These are phyloP conservation scores for Alternaria ethzedia DNA, from an alignment of 2,329 filamentous ascomycete species.

Conservation along the genomic window DNA sequence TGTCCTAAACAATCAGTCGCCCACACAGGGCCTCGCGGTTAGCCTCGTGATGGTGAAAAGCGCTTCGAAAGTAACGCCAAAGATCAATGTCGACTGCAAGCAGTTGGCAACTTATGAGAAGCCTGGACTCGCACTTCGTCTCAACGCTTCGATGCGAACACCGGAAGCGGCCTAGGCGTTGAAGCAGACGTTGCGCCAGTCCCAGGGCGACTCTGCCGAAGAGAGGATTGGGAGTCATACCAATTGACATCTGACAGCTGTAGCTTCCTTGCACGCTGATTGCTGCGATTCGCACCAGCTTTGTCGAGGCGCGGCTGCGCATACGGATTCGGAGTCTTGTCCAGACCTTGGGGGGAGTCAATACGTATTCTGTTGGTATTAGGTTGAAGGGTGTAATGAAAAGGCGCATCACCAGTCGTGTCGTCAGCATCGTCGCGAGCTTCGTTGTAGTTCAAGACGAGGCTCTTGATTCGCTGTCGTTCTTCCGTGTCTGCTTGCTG, in stretches of 20 bases:
- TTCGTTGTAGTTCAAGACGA: conserved; percentile 91
- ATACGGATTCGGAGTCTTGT: conserved; percentile 52
- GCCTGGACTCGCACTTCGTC: conserved; percentile 7
- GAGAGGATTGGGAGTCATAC: conserved; percentile 62
- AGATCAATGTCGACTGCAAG: conserved; percentile 13
- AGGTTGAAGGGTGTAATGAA: conserved; percentile 50
- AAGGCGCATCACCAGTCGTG: conserved; percentile 68
- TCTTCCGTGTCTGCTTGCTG: conserved; percentile 95
- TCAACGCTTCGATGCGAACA: conserved; percentile 18
- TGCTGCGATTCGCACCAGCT: conserved; percentile 68
- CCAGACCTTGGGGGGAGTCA: conserved; percentile 47
- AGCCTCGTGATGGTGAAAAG: conserved; percentile 22
- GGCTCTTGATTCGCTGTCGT: conserved; percentile 96
- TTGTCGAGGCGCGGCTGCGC: conserved; percentile 60
- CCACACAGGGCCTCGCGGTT: conserved; percentile 35
- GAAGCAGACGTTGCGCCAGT: conserved; percentile 10
- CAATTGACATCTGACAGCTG: conserved; percentile 98
- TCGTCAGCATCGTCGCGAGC: conserved; percentile 77
- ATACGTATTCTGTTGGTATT: conserved; percentile 58
- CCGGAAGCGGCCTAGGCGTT: conserved; percentile 1
- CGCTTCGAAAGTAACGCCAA: conserved; percentile 5
- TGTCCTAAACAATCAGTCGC: conserved; percentile 37
- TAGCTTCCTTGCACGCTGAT: conserved; percentile 85
- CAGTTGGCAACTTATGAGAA: conserved; percentile 8
- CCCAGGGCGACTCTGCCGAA: conserved; percentile 18